phyloP scores from a whole-genome alignment of 192 early-diverging fungal genomes.

The Dimargaris cristalligena region DNA sequence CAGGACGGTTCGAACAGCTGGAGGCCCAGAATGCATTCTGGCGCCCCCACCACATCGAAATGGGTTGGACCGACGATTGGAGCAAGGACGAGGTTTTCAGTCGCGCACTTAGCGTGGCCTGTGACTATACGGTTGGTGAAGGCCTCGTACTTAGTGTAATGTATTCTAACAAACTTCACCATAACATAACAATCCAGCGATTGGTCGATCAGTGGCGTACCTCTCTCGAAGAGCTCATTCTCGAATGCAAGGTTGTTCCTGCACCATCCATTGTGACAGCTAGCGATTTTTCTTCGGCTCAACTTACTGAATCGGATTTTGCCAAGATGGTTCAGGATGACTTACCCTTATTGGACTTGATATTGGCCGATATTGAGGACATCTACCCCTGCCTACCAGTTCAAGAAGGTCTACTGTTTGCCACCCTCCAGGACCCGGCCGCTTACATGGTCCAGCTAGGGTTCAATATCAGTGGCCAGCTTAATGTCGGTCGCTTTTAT shows the following conservation, averaged over 20 bases:
- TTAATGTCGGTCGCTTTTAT: not conserved
- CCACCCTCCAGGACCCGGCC: not conserved
- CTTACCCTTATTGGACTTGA: not conserved
- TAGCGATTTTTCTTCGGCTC: not conserved
- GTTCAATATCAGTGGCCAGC: not conserved
- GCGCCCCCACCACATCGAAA: not conserved
- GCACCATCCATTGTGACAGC: not conserved
- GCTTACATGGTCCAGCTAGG: constrained; percentile 6
- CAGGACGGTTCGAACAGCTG: constrained; percentile 7
- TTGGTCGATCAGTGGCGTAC: not conserved
- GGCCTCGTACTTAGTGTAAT: not conserved
- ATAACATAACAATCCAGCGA: not conserved
- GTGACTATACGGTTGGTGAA: not conserved
- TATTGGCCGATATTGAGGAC: not conserved
- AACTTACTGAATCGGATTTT: not conserved
- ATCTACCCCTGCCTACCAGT: not conserved
- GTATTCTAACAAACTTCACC: not conserved
- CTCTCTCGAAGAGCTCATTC: not conserved
- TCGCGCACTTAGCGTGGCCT: not conserved
- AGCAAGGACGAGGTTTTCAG: not conserved
- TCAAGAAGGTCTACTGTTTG: not conserved
- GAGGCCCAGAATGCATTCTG: not conserved
- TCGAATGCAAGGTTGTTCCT: not conserved
- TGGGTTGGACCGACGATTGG: not conserved
- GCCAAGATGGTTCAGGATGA: not conserved